Conservation (phyloP, 2,329 filamentous ascomycete species). For the Colletotrichum tabaci region DNA sequence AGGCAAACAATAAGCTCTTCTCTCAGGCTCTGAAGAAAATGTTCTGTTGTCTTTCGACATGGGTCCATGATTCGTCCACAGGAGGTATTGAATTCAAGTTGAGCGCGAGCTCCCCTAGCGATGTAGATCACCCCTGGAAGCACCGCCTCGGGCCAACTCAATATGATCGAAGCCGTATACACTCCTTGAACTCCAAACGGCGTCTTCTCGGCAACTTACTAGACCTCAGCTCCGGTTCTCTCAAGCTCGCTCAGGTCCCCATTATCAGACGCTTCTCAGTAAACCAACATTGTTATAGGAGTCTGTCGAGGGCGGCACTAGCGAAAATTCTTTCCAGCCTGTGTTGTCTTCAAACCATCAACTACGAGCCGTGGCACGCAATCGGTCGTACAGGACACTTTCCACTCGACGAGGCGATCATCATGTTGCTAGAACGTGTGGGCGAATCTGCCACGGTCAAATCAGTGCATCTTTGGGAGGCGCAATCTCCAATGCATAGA, state of each 20-base stretch:
- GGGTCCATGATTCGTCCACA: background rate
- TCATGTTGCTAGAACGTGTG: background rate
- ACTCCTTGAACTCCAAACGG: background rate
- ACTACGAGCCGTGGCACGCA: slow-evolving; percentile 5
- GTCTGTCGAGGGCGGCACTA: background rate
- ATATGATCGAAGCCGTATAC: background rate
- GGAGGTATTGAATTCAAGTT: slow-evolving; percentile 11
- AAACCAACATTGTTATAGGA: slow-evolving; percentile 11
- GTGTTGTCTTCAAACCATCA: background rate
- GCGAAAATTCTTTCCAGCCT: slow-evolving; percentile 10
- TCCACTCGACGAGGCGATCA: background rate
- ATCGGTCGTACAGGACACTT: background rate
- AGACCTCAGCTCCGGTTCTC: background rate
- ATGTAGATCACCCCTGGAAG: background rate
- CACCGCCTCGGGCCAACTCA: background rate
- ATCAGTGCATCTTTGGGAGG: slow-evolving; percentile 6
- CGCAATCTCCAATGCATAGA: background rate
- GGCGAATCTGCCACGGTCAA: background rate
- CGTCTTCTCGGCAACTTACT: slow-evolving; percentile 22
- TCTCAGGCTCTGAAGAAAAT: background rate
- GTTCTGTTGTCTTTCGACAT: background rate
- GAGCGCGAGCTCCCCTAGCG: slow-evolving; percentile 12
- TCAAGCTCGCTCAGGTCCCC: slow-evolving; percentile 13
- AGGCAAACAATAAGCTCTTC: slow-evolving; percentile 13
- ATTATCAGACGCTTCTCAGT: slow-evolving; percentile 2